phyloP scores from a whole-genome alignment of 148 eudicot species.

The Camellia sinensis region DNA sequence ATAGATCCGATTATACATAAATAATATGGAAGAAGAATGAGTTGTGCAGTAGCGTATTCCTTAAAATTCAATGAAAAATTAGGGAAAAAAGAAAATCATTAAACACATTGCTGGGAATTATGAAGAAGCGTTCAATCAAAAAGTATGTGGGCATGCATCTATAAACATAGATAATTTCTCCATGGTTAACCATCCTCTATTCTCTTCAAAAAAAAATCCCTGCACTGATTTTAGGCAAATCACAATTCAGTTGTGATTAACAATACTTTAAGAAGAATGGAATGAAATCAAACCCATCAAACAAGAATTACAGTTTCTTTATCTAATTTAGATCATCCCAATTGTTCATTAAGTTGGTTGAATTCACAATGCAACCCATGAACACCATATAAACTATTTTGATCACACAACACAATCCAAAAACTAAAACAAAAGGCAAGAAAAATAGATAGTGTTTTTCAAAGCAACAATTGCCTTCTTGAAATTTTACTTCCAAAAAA shows the following conservation, averaged over 20 bases:
- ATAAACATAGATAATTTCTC: not conserved
- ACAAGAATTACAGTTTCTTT: not conserved
- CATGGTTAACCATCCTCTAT: not conserved
- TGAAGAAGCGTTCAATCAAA: not conserved
- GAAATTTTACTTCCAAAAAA: not conserved
- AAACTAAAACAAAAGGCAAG: not conserved
- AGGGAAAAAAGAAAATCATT: not conserved
- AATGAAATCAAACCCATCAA: not conserved
- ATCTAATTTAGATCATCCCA: not conserved
- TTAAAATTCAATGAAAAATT: not conserved
- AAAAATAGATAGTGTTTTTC: not conserved
- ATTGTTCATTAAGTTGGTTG: not conserved
- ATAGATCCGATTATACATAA: not conserved
- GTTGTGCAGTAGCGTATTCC: not conserved
- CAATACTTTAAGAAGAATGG: not conserved
- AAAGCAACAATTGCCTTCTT: not conserved
- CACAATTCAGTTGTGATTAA: not conserved
- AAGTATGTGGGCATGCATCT: not conserved
- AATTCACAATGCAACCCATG: slow-evolving; percentile 5
- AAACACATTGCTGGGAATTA: not conserved
- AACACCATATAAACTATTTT: not conserved
- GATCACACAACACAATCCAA: not conserved
- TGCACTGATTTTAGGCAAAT: not conserved
- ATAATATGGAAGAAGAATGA: not conserved
- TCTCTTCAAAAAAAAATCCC: not conserved